phyloP scores from a whole-genome alignment of 148 eudicot genomes.

The Suaeda aralocaspica region DNA sequence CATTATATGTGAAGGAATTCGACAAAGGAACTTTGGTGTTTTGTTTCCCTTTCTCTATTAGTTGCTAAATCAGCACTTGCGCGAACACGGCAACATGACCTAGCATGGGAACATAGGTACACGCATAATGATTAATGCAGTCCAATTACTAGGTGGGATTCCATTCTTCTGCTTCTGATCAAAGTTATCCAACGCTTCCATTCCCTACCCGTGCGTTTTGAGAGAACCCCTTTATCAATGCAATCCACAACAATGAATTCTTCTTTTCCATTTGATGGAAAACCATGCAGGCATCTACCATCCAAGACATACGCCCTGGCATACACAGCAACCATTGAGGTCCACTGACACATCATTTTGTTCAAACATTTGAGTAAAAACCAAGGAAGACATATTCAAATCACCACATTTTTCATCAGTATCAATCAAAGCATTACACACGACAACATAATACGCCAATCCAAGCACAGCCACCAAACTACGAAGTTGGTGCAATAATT shows the following conservation, averaged over 20 bases:
- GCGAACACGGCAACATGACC: slow-evolving; percentile 54
- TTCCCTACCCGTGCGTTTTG: slow-evolving; percentile 48
- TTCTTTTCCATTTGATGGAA: slow-evolving; percentile 51
- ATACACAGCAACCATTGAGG: slow-evolving; percentile 63
- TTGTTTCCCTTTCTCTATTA: slow-evolving; percentile 56
- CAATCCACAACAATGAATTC: slow-evolving; percentile 67
- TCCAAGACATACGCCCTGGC: slow-evolving; percentile 34
- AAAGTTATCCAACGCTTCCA: slow-evolving; percentile 46
- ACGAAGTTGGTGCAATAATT: slow-evolving; percentile 49
- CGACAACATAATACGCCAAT: slow-evolving; percentile 35
- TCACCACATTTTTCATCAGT: slow-evolving; percentile 67
- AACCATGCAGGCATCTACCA: slow-evolving; percentile 47
- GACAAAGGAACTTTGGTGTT: slow-evolving; percentile 13
- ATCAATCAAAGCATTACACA: slow-evolving; percentile 54
- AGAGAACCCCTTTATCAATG: slow-evolving; percentile 55
- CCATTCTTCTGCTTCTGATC: slow-evolving; percentile 48
- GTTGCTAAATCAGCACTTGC: slow-evolving; percentile 71
- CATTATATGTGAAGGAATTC: slow-evolving; percentile 50
- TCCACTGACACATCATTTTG: slow-evolving; percentile 70
- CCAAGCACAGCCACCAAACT: slow-evolving; percentile 40
- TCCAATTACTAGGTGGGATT: slow-evolving; percentile 34
- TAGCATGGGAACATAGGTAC: slow-evolving; percentile 69
- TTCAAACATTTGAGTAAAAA: slow-evolving; percentile 50
- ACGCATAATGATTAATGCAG: too few species aligned
- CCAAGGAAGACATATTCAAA: slow-evolving; percentile 28